A percentile compares a stretch with the other conserved stretches of the same genome.
Evolutionary conservation across 164 flowering plant genomes (phyloP).

Genomic region (Sextonia rubra): DNA sequence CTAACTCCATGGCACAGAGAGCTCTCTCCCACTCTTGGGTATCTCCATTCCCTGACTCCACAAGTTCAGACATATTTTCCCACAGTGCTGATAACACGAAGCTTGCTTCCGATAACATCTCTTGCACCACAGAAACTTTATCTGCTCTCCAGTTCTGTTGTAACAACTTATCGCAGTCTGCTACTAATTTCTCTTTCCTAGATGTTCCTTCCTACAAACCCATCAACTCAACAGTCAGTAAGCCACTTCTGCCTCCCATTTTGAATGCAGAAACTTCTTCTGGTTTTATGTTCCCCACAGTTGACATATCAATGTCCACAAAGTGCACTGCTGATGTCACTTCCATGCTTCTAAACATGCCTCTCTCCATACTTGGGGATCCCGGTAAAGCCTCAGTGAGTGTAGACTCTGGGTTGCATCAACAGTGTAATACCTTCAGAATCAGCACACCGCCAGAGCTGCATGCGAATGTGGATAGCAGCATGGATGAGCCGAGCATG

Average conservation of each 20-base stretch:
- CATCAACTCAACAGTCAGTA: constrained; percentile 22
- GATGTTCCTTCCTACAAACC: constrained; percentile 36
- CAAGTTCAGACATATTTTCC: constrained; percentile 24
- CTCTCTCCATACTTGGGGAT: constrained; percentile 28
- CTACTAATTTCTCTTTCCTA: constrained; percentile 17
- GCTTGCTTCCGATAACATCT: constrained; percentile 43
- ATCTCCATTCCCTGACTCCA: constrained; percentile 32
- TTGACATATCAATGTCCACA: constrained; percentile 32
- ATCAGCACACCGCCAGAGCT: constrained; percentile 26
- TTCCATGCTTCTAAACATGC: constrained; percentile 37
- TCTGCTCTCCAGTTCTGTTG: constrained; percentile 30
- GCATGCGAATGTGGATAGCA: constrained; percentile 25
- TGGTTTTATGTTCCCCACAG: constrained; percentile 34
- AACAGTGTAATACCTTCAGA: constrained; percentile 28
- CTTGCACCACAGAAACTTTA: constrained; percentile 43
- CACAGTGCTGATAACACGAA: constrained; percentile 28
- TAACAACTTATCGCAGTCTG: constrained; percentile 30
- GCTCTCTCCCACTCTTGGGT: constrained; percentile 81
- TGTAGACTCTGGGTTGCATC: constrained; percentile 35
- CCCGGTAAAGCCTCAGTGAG: constrained; percentile 26
- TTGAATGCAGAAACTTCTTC: constrained; percentile 31
- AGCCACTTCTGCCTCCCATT: constrained; percentile 23
- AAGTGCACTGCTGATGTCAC: constrained; percentile 31
- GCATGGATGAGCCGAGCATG: constrained; percentile 23
- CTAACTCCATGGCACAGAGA: constrained; percentile 73